Evolutionary conservation across 2,329 filamentous ascomycete species (phyloP), one percentile per base, ranked within the genome.

Genomic region (Rachicladosporium sp.): DNA sequence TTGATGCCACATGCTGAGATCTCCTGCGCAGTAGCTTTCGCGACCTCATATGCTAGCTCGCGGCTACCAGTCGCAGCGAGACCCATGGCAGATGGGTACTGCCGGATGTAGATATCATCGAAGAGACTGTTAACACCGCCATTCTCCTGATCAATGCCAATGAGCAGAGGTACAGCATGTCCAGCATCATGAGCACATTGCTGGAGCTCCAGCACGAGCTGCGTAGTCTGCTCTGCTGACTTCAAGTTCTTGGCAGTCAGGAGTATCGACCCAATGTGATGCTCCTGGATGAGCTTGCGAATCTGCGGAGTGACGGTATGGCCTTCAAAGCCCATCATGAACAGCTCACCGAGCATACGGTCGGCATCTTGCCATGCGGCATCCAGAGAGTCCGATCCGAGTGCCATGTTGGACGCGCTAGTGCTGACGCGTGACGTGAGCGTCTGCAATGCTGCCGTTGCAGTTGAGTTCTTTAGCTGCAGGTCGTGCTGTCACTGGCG

Each of bases 51-150:
- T 4, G 89, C 85, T 40, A 96, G 68, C 8, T 91, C 78, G 29
- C 79, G 80, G 8, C 81, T 88, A 15, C 88, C 86, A 4, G 88
- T 87, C 13, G 91, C 91, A n/a, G 89, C 87, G 44, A 95, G 73
- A 9, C 88, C 89, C 89, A 98, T 96, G 46, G 89, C 84, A 55
- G 88, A 94, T 6, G 91, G 91, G 51, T 94, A 98, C 58, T 96
- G 91, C 49, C 86, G 87, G 50, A 96, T 89, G 58, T 88, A 91
- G 54, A 91, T 85, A 51, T 94, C 87, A 59, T 96, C 89, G 55
- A 93, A 95, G 2, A 96, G 73, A 63, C 86, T 94, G 66, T 95
- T 96, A 59, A 95, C 89, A 3, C 89, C 88, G 47, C 91, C 91
- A 76, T 98, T 96, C 61, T 98, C 91, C 59, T 98, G 91, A 57